Evolutionary conservation across 805 yeast species (phyloP), one percentile per base, ranked within the genome.

Genomic region (Vanderwaltozyma yarrowii): DNA sequence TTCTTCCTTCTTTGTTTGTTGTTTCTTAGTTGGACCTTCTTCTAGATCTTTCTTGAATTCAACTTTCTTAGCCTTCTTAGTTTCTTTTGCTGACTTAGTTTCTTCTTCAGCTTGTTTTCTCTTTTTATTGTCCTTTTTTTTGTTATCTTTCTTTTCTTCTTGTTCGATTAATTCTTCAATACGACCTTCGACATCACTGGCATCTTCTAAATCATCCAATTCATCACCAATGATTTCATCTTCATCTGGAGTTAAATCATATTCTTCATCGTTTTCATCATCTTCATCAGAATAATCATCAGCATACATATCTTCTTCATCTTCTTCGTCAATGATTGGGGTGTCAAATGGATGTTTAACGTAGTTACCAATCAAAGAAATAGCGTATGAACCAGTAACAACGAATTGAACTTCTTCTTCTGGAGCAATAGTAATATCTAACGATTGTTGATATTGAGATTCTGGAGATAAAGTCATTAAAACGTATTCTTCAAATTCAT

Each of bases 351-450:
- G 96, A 65, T 88, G 96, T 64, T 84, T 94, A 58, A 92, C 80
- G 67, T 80, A 87, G 79, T 92, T 89, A 70, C 99, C 99, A 50
- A 84, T 71, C 53, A 92, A 69, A 63, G 89, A 94, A 49, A 92
- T 72, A 49, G 94, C 82, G 70, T 87, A 89, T 20, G 96, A 86
- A 58, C 98, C 98, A 45, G 95, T 82, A 41, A 84, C 96, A 57
- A 86, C 94, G 58, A 92, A 92, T 70, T 71, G 78, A 45, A 92
- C 86, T 58, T 88, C 95, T 69, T 92, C 98, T 56, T 79, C 89
- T 56, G 97, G 95, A 39, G 80, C 74, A 56, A 92, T 81, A 56
- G 94, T 84, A 48, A 92, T 67, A 58, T 92, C 96, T 40, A 92
- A 62, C 40, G 94, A 70, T 72, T 89, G 97, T 71, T 92, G 99